These are phyloP conservation scores for Emydomyces testavorans DNA, from an alignment of 2,329 filamentous ascomycete genomes.

Conservation along the genomic window DNA sequence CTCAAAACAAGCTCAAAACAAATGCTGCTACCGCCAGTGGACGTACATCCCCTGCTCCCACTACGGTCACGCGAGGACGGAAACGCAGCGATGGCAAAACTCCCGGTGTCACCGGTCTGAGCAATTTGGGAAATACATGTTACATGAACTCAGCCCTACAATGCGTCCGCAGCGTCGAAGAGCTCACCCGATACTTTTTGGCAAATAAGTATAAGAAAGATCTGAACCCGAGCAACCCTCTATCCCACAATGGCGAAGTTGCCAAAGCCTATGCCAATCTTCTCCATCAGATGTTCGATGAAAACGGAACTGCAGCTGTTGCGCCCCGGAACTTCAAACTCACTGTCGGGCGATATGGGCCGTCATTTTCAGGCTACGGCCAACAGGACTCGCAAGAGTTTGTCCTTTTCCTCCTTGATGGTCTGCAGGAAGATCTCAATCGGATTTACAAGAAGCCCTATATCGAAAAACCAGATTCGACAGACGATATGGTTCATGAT, in stretches of 20 bases:
- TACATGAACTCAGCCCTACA: conserved; percentile 99
- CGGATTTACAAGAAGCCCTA: conserved; percentile 92
- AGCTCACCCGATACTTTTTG: conserved; percentile 85
- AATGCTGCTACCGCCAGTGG: conserved; percentile 44
- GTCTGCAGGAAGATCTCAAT: conserved; percentile 88
- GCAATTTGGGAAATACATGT: conserved; percentile 91
- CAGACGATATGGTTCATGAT: conserved; percentile 86
- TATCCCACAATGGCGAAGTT: conserved; percentile 75
- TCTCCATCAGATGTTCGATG: conserved; percentile 65
- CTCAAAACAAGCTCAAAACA: conserved; percentile 24
- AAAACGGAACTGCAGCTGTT: conserved; percentile 54
- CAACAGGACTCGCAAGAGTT: conserved; percentile 98
- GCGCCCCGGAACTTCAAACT: conserved; percentile 72
- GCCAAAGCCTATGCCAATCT: conserved; percentile 73
- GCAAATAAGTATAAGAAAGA: conserved; percentile 62
- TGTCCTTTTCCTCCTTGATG: conserved; percentile 85
- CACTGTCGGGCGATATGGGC: conserved; percentile 66
- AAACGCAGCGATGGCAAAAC: conserved; percentile 57
- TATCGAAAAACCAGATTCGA: conserved; percentile 93
- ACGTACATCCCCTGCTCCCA: conserved; percentile 57
- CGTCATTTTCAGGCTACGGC: conserved; percentile 82
- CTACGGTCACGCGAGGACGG: conserved; percentile 57
- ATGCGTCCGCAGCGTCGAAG: conserved; percentile 85
- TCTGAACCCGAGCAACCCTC: conserved; percentile 71
- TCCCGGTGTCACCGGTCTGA: conserved; percentile 67